Evolutionary conservation across 805 yeast genomes (phyloP).

Genomic region (Monosporozyma yasuniensis): DNA sequence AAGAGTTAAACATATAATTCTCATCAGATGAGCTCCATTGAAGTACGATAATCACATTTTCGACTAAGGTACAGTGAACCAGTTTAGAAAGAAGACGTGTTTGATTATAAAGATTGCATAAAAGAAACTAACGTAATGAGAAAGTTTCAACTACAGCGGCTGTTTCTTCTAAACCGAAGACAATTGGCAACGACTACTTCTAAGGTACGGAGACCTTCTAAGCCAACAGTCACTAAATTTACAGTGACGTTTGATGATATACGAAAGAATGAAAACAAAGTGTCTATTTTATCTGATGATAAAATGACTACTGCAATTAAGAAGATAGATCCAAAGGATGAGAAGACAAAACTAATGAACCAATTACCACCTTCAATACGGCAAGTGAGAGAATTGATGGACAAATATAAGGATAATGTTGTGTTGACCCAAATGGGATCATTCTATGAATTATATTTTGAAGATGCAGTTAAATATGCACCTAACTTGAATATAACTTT

Average conservation of each 20-base stretch:
- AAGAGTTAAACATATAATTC: neutral
- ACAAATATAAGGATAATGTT: slow-evolving; percentile 42
- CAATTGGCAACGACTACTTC: neutral
- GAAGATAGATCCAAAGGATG: neutral
- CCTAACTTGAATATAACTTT: slow-evolving; percentile 63
- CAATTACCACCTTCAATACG: slow-evolving; percentile 31
- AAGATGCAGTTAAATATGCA: slow-evolving; percentile 72
- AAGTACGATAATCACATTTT: neutral
- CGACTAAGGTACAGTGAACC: neutral
- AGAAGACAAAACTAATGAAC: neutral
- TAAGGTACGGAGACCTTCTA: neutral
- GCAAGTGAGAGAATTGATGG: slow-evolving; percentile 35
- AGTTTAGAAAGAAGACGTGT: neutral
- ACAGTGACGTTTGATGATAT: neutral
- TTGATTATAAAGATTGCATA: neutral
- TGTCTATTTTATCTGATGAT: neutral
- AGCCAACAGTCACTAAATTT: neutral
- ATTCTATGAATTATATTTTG: slow-evolving; percentile 80
- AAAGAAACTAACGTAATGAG: neutral
- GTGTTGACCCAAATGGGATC: slow-evolving; percentile 78
- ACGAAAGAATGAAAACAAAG: neutral
- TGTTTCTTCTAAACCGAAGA: neutral
- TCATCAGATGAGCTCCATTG: no score
- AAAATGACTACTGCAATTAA: neutral
- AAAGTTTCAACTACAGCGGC: neutral